Evolutionary conservation across 2,329 filamentous ascomycete genomes (phyloP).

Genomic region (Fusarium torreyae): DNA sequence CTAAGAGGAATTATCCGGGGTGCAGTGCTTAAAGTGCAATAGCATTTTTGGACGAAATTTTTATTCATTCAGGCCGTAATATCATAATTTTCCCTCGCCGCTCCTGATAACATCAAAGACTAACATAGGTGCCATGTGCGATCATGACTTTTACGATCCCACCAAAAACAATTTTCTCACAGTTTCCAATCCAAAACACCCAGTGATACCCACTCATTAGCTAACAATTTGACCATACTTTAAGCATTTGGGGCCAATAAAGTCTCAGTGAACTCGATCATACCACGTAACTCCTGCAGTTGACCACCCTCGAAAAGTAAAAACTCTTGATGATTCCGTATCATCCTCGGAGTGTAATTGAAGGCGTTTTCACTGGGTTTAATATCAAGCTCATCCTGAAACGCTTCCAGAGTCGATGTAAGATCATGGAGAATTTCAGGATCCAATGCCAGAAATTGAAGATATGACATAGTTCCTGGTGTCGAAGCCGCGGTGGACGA

Average conservation of each 20-base stretch:
- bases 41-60: too few relatives aligned
- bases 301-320: conserved; percentile 28
- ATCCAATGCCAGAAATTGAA: conserved; percentile 36
- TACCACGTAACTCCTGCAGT: conserved; percentile 20
- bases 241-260: conserved; percentile 18
- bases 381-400: conserved; percentile 33
- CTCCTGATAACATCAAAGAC: too few relatives aligned
- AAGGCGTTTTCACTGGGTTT: not conserved
- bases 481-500: not conserved
- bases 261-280: conserved; percentile 33
- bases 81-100: too few relatives aligned
- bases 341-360: conserved; percentile 16
- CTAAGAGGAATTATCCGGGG: too few relatives aligned
- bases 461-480: conserved; percentile 24
- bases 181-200: too few relatives aligned
- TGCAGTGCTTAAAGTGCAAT: too few relatives aligned
- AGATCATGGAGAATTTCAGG: conserved; percentile 39
- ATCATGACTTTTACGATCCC: not conserved
- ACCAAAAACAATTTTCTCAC: not conserved
- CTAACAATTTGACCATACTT: too few relatives aligned
- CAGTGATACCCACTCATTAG: too few relatives aligned
- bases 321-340: conserved; percentile 36
- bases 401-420: conserved; percentile 20
- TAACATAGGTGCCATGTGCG: too few relatives aligned
- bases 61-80: too few relatives aligned